A percentile compares a stretch with the other conserved stretches of the same genome.
These are phyloP conservation scores for Cystobasidium sp. DNA, from an alignment of 1,284 basidiomycete species.

Conservation along the genomic window DNA sequence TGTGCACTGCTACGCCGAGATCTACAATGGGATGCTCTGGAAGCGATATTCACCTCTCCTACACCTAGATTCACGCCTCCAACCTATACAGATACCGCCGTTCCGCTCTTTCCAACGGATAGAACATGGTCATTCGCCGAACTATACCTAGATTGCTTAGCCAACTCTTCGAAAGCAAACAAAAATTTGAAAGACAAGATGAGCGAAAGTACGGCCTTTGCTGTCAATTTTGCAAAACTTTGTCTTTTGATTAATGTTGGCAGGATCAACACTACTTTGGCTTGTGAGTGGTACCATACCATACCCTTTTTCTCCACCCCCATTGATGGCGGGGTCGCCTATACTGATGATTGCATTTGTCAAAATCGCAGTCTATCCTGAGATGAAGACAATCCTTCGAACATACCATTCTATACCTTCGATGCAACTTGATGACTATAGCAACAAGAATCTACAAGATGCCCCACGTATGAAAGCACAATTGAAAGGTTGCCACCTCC, in stretches of 20 bases:
- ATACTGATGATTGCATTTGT: not conserved
- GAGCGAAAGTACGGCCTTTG: conserved; percentile 75
- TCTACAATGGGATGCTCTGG: conserved; percentile 81
- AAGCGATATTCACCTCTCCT: conserved; percentile 74
- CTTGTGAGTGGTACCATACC: conserved; percentile 66
- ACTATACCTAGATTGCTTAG: conserved; percentile 78
- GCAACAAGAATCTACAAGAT: conserved; percentile 75
- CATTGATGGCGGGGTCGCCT: too few relatives aligned
- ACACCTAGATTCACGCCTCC: conserved; percentile 71
- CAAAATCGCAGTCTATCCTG: conserved; percentile 58
- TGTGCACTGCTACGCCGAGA: conserved; percentile 59
- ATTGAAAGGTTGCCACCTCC: conserved; percentile 74
- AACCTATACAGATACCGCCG: conserved; percentile 59
- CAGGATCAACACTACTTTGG: conserved; percentile 92
- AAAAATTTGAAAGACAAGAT: conserved; percentile 85
- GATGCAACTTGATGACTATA: conserved; percentile 67
- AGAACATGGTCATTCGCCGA: conserved; percentile 71
- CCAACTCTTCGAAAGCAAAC: conserved; percentile 79
- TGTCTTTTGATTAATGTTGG: conserved; percentile 86
- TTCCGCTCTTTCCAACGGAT: conserved; percentile 51
- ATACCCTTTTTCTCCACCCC: conserved; percentile 29
- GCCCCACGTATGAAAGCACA: conserved; percentile 78
- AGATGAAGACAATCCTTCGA: conserved; percentile 79
- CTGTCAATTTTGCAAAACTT: conserved; percentile 77
- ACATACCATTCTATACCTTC: conserved; percentile 81